Base-by-base conservation (phyloP, 139 green algal genomes). In the Closterium sp. region DNA sequence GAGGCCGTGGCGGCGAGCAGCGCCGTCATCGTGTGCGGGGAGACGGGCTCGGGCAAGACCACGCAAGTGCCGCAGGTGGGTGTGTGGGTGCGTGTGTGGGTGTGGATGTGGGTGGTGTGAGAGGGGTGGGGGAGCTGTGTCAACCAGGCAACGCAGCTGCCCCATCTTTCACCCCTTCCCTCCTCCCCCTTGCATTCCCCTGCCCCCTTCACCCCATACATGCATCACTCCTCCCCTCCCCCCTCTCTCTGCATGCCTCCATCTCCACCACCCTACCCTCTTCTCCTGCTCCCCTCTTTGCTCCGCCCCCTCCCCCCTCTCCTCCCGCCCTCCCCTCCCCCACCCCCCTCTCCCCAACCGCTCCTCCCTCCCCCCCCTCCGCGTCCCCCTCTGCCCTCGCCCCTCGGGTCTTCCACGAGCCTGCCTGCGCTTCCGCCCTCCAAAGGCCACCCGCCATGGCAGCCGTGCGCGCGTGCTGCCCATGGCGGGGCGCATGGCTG, bases 81-180 rank as follows among this genome's bases (percentile, higher is more conserved):
- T 31, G 76, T 10, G 76, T 85, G 76, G 25, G 76, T 7, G 76
- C 9, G 25, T 8, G 28, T 85, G 76, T 30, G n/a, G 76, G 76
- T 10, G 28, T 3, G 76, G 3, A 85, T 7, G 76, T 31, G 23
- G 28, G 94, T 97, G 43, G 92, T 99, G 84, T 98, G 96, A 90
- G 97, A 97, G 33, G 97, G 98, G 95, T 98, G 97, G 2, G 97
- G 97, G 4, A 98, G 96, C 64, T 90, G 97, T 97, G 76, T 99
- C 99, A 88, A 99, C 97, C 32, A 99, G 97, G 9, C 97, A 98
- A 96, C 96, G 98, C 87, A 85, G 8, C 25, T 85, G 76, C 4
- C 23, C 23, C 76, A 4, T n/a, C 76, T n/a, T 10, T 4, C 76
- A 28, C 76, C 28, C 76, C 76, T 33, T n/a, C 76, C 76, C 76